Evolutionary conservation across 768 basidiomycete species (phyloP).

Genomic region (Fomitopsis pulvina): DNA sequence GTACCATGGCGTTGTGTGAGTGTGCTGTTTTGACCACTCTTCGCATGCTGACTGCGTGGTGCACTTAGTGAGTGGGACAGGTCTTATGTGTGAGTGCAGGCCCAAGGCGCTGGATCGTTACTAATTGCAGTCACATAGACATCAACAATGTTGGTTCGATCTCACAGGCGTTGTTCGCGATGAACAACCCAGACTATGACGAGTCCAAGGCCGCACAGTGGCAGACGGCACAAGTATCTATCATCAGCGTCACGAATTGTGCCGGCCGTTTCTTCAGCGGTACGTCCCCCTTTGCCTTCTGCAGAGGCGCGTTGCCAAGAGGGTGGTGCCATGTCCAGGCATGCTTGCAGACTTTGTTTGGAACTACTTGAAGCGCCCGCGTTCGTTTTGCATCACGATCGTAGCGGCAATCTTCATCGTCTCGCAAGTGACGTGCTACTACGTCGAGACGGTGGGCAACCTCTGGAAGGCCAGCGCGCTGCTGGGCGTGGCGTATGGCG

Average conservation of each 20-base stretch:
- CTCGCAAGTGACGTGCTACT: constrained; percentile 59
- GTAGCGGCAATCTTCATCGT: constrained; percentile 63
- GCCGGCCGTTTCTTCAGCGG: constrained; percentile 72
- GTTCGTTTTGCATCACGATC: constrained; percentile 63
- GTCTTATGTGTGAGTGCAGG: constrained; percentile 72
- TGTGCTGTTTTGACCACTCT: constrained; percentile 6
- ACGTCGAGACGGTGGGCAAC: constrained; percentile 46
- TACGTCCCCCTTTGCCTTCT: constrained; percentile 25
- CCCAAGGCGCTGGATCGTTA: no score
- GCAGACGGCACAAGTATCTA: constrained; percentile 83
- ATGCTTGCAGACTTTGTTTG: constrained; percentile 62
- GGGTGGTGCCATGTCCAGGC: constrained; percentile 32
- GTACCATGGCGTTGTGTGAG: constrained; percentile 51
- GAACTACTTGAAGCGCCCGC: constrained; percentile 48
- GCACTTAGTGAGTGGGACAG: constrained; percentile 58
- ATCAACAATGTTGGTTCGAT: constrained; percentile 88
- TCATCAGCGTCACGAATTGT: constrained; percentile 78
- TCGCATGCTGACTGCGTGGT: no score
- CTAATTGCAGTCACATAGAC: constrained; percentile 33
- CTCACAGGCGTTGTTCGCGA: constrained; percentile 59
- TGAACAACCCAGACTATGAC: constrained; percentile 56
- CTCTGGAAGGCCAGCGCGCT: constrained; percentile 59
- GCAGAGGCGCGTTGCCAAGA: neutral
- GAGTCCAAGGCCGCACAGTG: constrained; percentile 59
- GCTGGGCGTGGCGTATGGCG: constrained; percentile 68